Evolutionary conservation across 768 basidiomycete genomes (phyloP).

Genomic region (Kwoniella dejecticola): DNA sequence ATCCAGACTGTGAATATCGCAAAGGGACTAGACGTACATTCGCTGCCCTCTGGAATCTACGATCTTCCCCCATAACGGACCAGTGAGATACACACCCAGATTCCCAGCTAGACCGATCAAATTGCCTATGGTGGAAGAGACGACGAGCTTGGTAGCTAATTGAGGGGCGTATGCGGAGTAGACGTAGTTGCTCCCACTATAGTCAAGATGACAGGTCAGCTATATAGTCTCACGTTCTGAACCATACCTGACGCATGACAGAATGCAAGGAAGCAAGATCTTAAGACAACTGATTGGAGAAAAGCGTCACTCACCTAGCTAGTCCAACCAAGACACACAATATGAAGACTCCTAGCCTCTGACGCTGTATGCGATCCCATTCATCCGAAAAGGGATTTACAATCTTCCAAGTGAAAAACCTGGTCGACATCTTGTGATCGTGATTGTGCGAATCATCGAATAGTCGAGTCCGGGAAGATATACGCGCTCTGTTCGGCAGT

Average conservation of each 20-base stretch:
- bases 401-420: background rate
- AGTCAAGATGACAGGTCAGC: background rate
- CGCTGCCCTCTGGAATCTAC: constrained; percentile 75
- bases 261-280: background rate
- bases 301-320: constrained; percentile 26
- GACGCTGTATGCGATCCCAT: constrained; percentile 12
- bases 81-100: constrained; percentile 77
- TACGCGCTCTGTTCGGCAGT: constrained; percentile 1
- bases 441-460: background rate
- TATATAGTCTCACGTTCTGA: background rate
- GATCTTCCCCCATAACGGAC: constrained; percentile 76
- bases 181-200: constrained; percentile 26
- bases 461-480: constrained; percentile 14
- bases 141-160: constrained; percentile 70
- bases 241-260: no score
- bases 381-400: constrained; percentile 10
- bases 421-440: background rate
- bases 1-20: background rate
- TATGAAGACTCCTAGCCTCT: constrained; percentile 13
- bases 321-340: constrained; percentile 22
- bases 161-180: constrained; percentile 79
- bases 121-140: constrained; percentile 80
- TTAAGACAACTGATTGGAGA: background rate
- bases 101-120: constrained; percentile 62
- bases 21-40: constrained; percentile 40